A percentile compares a stretch with the other conserved stretches of the same genome.
Evolutionary conservation across 257 asterid genomes (phyloP).

Genomic region (Parsonsia alboflavescens): DNA sequence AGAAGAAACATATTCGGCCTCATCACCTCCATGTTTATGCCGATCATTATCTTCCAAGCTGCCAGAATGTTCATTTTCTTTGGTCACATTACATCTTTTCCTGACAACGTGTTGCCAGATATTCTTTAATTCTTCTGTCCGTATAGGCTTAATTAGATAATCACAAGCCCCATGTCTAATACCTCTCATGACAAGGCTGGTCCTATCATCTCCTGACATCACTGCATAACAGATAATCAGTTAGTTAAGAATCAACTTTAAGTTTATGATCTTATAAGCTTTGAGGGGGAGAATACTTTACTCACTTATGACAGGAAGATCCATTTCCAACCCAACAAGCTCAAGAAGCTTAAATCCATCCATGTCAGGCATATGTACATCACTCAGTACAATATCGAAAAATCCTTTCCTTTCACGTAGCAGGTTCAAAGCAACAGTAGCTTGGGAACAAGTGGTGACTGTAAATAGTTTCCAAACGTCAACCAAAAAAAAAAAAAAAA

Average conservation of each 20-base stretch:
- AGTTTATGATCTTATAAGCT: neutral
- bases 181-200: conserved; percentile 77
- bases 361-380: conserved; percentile 98
- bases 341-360: conserved; percentile 93
- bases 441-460: conserved; percentile 75
- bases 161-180: conserved; percentile 92
- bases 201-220: conserved; percentile 86
- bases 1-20: conserved; percentile 62
- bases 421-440: conserved; percentile 59
- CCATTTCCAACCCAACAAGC: conserved; percentile 89
- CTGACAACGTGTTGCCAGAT: conserved; percentile 96
- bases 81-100: conserved; percentile 51
- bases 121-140: conserved; percentile 74
- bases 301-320: conserved; percentile 94
- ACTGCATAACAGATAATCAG: conserved; percentile 38
- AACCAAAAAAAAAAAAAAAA: neutral
- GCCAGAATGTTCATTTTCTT: conserved; percentile 54
- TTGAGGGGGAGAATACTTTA: conserved; percentile 19
- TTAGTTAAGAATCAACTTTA: neutral
- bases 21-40: conserved; percentile 39
- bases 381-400: conserved; percentile 78
- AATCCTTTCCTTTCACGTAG: conserved; percentile 71
- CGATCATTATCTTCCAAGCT: conserved; percentile 53
- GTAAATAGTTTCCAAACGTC: conserved; percentile 30
- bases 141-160: conserved; percentile 80